Evolutionary conservation across 805 yeast species (phyloP).

Genomic region (Candida coquimbonensis): DNA sequence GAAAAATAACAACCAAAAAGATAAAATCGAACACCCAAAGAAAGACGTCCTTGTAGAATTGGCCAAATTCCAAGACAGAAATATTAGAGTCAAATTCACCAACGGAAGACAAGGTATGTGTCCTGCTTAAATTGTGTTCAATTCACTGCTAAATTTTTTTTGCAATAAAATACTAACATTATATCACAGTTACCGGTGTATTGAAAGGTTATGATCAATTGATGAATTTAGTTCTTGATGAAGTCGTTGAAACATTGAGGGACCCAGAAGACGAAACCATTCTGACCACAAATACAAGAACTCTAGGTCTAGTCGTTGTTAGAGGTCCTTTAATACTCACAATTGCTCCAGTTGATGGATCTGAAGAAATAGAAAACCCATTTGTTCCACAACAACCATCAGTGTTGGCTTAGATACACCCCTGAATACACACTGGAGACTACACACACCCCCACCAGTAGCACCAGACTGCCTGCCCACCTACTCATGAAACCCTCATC

Average conservation of each 20-base stretch:
- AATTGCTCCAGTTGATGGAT: conserved; percentile 65
- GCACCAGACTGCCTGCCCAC: background rate
- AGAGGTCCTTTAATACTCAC: conserved; percentile 78
- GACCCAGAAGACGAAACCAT: conserved; percentile 59
- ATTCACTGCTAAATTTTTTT: background rate
- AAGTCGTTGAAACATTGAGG: conserved; percentile 58
- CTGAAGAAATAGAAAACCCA: conserved; percentile 65
- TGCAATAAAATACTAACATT: conserved; percentile 3
- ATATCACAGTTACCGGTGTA: conserved; percentile 46
- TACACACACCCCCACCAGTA: background rate
- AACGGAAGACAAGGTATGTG: conserved; percentile 66
- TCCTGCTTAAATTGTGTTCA: background rate
- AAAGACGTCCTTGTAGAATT: conserved; percentile 86
- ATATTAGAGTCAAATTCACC: conserved; percentile 68
- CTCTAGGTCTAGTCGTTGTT: conserved; percentile 71
- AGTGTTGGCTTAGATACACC: conserved; percentile 1
- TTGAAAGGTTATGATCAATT: conserved; percentile 80
- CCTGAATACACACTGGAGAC: background rate
- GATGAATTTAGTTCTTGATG: conserved; percentile 72
- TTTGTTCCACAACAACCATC: conserved; percentile 30
- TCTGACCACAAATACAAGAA: conserved; percentile 52
- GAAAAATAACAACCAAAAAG: conserved; percentile 19
- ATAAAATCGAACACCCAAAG: conserved; percentile 63
- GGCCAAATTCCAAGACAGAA: conserved; percentile 64
- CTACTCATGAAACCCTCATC: too few species aligned